Conservation (phyloP, 2,329 filamentous ascomycete species). For the Massarina eburnea region DNA sequence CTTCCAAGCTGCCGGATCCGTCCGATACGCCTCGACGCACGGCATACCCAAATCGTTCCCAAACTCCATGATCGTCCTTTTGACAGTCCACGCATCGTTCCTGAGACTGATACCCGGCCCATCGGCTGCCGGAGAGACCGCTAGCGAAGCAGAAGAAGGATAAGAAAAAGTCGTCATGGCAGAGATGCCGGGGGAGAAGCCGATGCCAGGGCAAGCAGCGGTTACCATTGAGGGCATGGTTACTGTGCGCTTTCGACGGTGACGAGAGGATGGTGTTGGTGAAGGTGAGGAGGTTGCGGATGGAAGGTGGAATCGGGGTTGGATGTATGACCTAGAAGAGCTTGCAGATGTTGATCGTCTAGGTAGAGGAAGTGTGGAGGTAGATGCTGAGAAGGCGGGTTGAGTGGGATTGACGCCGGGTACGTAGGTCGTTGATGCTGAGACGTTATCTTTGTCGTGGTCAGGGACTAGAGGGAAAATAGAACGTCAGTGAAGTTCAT, state of each 20-base stretch:
- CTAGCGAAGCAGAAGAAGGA: too few species aligned
- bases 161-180: too few species aligned
- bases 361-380: too few species aligned
- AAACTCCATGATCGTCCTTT: conserved; percentile 18
- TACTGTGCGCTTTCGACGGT: neutral
- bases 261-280: too few species aligned
- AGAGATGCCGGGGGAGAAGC: neutral
- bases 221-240: neutral
- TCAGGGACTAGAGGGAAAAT: neutral
- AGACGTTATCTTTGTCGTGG: neutral
- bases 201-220: neutral
- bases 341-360: too few species aligned
- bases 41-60: conserved; percentile 20
- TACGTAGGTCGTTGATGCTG: neutral
- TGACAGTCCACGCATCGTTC: conserved; percentile 10
- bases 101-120: neutral
- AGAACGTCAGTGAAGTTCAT: neutral
- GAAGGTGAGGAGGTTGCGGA: too few species aligned
- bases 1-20: conserved; percentile 18
- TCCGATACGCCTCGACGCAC: conserved; percentile 22
- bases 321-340: too few species aligned
- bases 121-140: too few species aligned
- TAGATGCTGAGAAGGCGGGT: too few species aligned
- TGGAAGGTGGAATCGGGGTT: too few species aligned
- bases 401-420: too few species aligned